These are phyloP conservation scores for Zizania palustris DNA, from an alignment of 202 grass and related monocot species.

Conservation along the genomic window DNA sequence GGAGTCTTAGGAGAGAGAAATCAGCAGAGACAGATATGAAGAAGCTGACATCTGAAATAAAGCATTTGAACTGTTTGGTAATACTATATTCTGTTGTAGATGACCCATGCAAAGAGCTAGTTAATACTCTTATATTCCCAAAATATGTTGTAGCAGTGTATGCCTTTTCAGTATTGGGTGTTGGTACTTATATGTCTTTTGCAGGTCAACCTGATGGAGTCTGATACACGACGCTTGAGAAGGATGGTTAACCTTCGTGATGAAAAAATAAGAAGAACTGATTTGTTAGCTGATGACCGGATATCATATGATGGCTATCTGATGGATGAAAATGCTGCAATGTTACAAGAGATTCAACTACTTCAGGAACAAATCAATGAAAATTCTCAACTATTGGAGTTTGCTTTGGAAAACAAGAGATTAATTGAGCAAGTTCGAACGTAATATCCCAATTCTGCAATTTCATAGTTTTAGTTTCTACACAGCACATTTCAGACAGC, in stretches of 20 bases:
- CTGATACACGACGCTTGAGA: slow-evolving; percentile 58
- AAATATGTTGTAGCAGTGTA: slow-evolving; percentile 11
- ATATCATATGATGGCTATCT: slow-evolving; percentile 60
- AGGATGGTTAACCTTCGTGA: slow-evolving; percentile 55
- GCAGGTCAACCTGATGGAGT: slow-evolving; percentile 74
- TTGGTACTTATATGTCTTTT: slow-evolving; percentile 32
- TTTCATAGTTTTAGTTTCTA: slow-evolving; percentile 27
- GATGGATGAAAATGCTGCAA: slow-evolving; percentile 68
- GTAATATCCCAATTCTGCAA: slow-evolving; percentile 46
- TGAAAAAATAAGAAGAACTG: slow-evolving; percentile 58
- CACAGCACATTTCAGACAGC: slow-evolving; percentile 10
- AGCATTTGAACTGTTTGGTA: slow-evolving; percentile 78
- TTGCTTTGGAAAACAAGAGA: slow-evolving; percentile 88
- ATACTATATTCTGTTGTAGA: slow-evolving; percentile 37
- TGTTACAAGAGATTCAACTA: slow-evolving; percentile 62
- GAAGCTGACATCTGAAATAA: slow-evolving; percentile 75
- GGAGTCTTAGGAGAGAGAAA: slow-evolving; percentile 87
- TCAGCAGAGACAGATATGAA: slow-evolving; percentile 57
- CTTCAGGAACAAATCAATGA: slow-evolving; percentile 62
- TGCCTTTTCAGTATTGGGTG: neutral
- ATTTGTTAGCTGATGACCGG: slow-evolving; percentile 55
- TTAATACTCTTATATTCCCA: slow-evolving; percentile 1
- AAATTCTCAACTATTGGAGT: slow-evolving; percentile 72
- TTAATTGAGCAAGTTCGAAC: slow-evolving; percentile 73
- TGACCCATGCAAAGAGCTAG: slow-evolving; percentile 7